These are phyloP conservation scores for Penicillium daleae DNA, from an alignment of 495 filamentous ascomycete genomes.

Conservation along the genomic window DNA sequence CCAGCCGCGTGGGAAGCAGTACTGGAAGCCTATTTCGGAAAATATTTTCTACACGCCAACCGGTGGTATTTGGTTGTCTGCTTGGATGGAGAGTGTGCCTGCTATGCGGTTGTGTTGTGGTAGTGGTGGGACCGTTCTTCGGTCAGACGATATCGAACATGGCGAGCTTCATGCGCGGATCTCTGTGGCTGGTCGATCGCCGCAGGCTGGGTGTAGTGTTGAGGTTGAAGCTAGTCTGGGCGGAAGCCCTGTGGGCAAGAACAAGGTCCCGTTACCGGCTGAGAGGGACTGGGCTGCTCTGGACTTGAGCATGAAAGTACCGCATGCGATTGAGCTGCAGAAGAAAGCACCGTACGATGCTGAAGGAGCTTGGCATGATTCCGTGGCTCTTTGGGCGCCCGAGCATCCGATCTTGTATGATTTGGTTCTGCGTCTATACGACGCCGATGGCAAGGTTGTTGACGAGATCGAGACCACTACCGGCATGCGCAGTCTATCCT, in stretches of 20 bases:
- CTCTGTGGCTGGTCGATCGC: slow-evolving; percentile 25
- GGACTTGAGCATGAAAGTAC: slow-evolving; percentile 31
- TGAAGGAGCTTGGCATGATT: slow-evolving; percentile 32
- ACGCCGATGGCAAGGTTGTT: slow-evolving; percentile 19
- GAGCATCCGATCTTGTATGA: slow-evolving; percentile 46
- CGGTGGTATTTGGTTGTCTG: slow-evolving; percentile 42
- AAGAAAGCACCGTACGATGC: slow-evolving; percentile 16
- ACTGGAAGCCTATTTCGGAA: slow-evolving; percentile 43
- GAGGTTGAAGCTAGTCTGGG: slow-evolving; percentile 34
- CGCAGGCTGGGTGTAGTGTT: slow-evolving; percentile 18
- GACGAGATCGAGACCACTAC: slow-evolving; percentile 39
- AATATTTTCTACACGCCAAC: slow-evolving; percentile 47
- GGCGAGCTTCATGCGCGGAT: slow-evolving; percentile 33
- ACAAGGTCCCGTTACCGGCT: slow-evolving; percentile 10
- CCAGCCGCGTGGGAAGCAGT: slow-evolving; percentile 48
- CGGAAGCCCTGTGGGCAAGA: slow-evolving; percentile 22
- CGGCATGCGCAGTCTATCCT: slow-evolving; percentile 42
- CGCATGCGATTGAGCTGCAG: slow-evolving; percentile 12
- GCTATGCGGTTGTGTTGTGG: slow-evolving; percentile 27
- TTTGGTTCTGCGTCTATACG: slow-evolving; percentile 32
- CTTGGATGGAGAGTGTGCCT: slow-evolving; percentile 46
- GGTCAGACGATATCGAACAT: slow-evolving; percentile 36
- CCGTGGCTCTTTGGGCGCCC: slow-evolving; percentile 42
- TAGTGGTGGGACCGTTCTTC: slow-evolving; percentile 39
- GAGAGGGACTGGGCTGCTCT: slow-evolving; percentile 29